A percentile compares a stretch with the other conserved stretches of the same genome.
phyloP scores from a whole-genome alignment of 2,329 filamentous ascomycete species.

The Colletotrichum tanaceti region DNA sequence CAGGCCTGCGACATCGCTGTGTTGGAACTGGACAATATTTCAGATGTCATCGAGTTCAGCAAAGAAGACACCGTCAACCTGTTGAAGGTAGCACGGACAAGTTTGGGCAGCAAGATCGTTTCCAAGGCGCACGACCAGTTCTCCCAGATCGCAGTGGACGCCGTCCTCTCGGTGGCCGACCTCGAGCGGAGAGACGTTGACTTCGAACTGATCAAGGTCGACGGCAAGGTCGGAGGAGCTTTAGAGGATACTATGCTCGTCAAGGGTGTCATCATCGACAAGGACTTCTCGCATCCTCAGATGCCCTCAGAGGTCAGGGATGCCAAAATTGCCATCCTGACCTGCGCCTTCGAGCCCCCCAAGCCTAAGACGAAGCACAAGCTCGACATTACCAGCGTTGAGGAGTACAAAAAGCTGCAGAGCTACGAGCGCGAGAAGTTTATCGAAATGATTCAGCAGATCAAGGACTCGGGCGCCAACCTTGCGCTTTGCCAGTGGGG shows the following conservation, averaged over 20 bases:
- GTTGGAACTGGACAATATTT: constrained; percentile 90
- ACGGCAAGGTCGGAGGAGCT: constrained; percentile 95
- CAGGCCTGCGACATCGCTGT: constrained; percentile 97
- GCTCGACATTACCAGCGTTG: constrained; percentile 94
- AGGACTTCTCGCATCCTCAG: constrained; percentile 99
- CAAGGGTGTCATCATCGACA: constrained; percentile 98
- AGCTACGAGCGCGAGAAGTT: constrained; percentile 97
- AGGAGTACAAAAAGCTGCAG: constrained; percentile 98
- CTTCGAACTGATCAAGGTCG: constrained; percentile 99
- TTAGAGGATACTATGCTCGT: constrained; percentile 95
- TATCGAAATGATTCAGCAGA: constrained; percentile 97
- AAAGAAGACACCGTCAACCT: constrained; percentile 85
- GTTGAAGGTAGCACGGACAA: constrained; percentile 93
- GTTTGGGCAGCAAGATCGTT: constrained; percentile 97
- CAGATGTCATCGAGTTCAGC: constrained; percentile 88
- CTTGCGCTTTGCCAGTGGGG: constrained; percentile 99
- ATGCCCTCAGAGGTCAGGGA: constrained; percentile 97
- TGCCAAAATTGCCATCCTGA: constrained; percentile 97
- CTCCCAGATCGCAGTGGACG: constrained; percentile 95
- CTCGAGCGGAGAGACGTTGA: constrained; percentile 97
- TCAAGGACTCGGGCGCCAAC: constrained; percentile 97
- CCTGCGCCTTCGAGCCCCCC: constrained; percentile 97
- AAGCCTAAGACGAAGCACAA: constrained; percentile 99
- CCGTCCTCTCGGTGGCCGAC: constrained; percentile 95
- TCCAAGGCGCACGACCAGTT: constrained; percentile 99